A percentile compares a stretch with the other conserved stretches of the same genome.
These are phyloP conservation scores for Syzygium oleosum DNA, from an alignment of 345 rosid species.

Conservation along the genomic window DNA sequence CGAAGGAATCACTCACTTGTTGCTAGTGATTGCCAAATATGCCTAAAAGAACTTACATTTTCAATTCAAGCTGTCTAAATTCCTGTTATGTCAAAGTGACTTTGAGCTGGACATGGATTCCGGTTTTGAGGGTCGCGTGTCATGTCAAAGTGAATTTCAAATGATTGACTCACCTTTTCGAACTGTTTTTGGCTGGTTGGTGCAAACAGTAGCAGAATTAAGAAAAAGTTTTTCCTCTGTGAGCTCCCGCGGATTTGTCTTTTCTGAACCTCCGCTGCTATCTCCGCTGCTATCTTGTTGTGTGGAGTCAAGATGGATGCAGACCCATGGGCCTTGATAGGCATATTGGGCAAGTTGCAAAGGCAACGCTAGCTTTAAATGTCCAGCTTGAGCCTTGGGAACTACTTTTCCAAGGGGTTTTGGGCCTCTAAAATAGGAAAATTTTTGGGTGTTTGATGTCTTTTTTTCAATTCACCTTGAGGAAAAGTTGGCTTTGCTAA, in stretches of 20 bases:
- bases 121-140: background rate
- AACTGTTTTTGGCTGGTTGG: background rate
- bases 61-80: too few relatives aligned
- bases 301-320: background rate
- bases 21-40: too few relatives aligned
- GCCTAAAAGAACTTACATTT: too few relatives aligned
- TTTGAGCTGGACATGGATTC: background rate
- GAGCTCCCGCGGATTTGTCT: background rate
- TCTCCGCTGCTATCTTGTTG: background rate
- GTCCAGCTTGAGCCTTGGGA: background rate
- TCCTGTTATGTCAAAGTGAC: background rate
- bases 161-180: too few relatives aligned
- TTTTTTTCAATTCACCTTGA: too few relatives aligned
- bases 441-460: too few relatives aligned
- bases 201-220: background rate
- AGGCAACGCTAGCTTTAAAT: background rate
- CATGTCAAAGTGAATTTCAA: too few relatives aligned
- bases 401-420: too few relatives aligned
- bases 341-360: background rate
- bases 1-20: background rate
- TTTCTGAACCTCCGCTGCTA: background rate
- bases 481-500: too few relatives aligned
- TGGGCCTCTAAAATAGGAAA: too few relatives aligned
- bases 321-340: background rate
- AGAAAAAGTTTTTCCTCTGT: fast-evolving